Evolutionary conservation across 1,284 basidiomycete genomes (phyloP).

Genomic region (Cystobasidium sp.): DNA sequence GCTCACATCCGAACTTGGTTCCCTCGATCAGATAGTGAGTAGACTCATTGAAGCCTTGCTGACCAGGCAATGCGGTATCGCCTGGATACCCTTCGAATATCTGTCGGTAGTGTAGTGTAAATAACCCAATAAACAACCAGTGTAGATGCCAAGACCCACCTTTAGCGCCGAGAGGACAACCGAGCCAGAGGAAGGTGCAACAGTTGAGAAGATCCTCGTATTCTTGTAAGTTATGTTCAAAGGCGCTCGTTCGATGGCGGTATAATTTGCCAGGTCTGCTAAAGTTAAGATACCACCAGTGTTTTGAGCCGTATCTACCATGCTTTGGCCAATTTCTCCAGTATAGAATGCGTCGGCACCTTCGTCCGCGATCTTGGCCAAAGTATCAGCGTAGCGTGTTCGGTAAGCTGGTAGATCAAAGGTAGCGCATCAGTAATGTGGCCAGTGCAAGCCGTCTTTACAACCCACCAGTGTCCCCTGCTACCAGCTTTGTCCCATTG

Average conservation of each 20-base stretch:
- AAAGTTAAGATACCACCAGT: constrained; percentile 53
- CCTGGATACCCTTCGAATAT: constrained; percentile 50
- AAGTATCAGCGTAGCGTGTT: constrained; percentile 52
- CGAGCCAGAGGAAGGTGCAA: constrained; percentile 55
- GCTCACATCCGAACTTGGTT: constrained; percentile 17
- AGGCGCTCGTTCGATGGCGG: constrained; percentile 45
- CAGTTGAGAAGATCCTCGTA: constrained; percentile 51
- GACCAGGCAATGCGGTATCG: constrained; percentile 39
- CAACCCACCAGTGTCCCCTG: constrained; percentile 50
- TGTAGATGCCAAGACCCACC: constrained; percentile 11
- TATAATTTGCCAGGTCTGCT: constrained; percentile 52
- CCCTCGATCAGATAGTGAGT: constrained; percentile 58
- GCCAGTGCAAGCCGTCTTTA: background rate
- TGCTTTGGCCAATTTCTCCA: constrained; percentile 51
- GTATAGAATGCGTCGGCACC: constrained; percentile 53
- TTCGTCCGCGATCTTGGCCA: constrained; percentile 45
- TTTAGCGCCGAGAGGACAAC: constrained; percentile 56
- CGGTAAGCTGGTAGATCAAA: constrained; percentile 20
- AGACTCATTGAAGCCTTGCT: constrained; percentile 52
- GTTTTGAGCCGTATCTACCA: constrained; percentile 48
- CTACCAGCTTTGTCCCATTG: constrained; percentile 50
- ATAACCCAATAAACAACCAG: too few species aligned
- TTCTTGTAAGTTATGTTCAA: constrained; percentile 50
- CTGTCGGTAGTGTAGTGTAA: too few species aligned
- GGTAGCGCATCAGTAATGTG: background rate